Evolutionary conservation across 257 asterid genomes (phyloP).

Genomic region (Solanum verrucosum): DNA sequence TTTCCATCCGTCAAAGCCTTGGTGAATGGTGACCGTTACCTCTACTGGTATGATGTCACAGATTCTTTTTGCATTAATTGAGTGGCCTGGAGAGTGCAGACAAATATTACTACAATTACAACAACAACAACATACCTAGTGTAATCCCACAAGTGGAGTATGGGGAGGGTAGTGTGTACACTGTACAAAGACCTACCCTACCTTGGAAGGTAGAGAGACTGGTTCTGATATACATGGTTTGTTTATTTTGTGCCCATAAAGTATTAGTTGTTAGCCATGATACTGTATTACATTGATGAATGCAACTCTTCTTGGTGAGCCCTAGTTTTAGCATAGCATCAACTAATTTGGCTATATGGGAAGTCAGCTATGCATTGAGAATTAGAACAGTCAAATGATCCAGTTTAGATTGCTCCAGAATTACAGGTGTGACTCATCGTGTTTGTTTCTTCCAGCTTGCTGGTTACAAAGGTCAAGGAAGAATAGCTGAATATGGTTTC

Average conservation of each 20-base stretch:
- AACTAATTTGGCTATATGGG: background rate
- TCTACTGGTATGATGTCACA: background rate
- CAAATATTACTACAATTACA: background rate
- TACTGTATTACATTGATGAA: background rate
- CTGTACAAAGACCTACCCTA: background rate
- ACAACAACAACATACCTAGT: background rate
- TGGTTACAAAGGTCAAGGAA: slow-evolving; percentile 87
- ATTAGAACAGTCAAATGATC: background rate
- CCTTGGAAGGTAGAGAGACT: background rate
- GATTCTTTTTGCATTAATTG: background rate
- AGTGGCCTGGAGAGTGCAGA: background rate
- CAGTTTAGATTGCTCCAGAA: slow-evolving; percentile 6
- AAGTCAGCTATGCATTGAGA: background rate
- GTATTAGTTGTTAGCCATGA: background rate
- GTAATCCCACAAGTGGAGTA: background rate
- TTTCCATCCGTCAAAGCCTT: background rate
- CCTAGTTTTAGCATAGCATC: background rate
- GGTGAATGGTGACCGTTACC: background rate
- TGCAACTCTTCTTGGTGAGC: background rate
- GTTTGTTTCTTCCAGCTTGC: slow-evolving; percentile 47
- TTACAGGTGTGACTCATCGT: background rate
- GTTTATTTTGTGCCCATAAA: background rate
- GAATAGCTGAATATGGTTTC: slow-evolving; percentile 86
- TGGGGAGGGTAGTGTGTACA: background rate
- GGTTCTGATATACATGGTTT: background rate